Evolutionary conservation across 2,329 filamentous ascomycete genomes (phyloP).

Genomic region (Uncinocarpus reesii): DNA sequence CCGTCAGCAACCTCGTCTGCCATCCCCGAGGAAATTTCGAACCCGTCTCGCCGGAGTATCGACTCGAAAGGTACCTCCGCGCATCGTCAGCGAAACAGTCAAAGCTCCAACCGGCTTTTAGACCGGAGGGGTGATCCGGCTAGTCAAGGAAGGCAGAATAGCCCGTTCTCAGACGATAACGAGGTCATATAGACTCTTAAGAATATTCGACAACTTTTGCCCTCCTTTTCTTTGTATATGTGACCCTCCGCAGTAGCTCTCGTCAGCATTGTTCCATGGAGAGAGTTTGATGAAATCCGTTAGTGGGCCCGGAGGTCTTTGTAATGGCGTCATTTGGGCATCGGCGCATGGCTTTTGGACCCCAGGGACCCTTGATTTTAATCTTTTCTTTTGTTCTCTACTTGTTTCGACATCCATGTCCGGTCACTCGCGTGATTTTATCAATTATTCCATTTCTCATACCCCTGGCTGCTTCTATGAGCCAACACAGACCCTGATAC

Average conservation of each 20-base stretch:
- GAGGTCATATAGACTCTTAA: slow-evolving; percentile 29
- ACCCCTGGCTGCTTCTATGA: slow-evolving; percentile 5
- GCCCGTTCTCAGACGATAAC: slow-evolving; percentile 38
- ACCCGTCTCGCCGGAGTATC: slow-evolving; percentile 11
- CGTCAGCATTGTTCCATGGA: background rate
- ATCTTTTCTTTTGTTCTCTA: background rate
- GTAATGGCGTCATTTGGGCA: background rate
- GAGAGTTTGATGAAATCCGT: background rate
- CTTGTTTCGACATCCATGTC: background rate
- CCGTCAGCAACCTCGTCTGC: slow-evolving; percentile 16
- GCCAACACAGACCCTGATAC: background rate
- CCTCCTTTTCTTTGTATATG: background rate
- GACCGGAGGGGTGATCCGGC: slow-evolving; percentile 13
- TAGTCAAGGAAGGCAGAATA: slow-evolving; percentile 24
- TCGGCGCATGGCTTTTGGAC: background rate
- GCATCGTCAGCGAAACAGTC: slow-evolving; percentile 20
- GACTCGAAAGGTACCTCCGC: slow-evolving; percentile 12
- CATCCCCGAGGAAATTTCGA: slow-evolving; percentile 8
- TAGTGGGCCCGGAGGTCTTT: background rate
- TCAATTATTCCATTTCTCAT: background rate
- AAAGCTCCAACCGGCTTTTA: slow-evolving; percentile 26
- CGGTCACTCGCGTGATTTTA: background rate
- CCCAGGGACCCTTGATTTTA: too few species aligned
- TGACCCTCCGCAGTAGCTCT: background rate
- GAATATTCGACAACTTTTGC: background rate